These are phyloP conservation scores for Euphorbia peplus DNA, from an alignment of 345 rosid species.

Conservation along the genomic window DNA sequence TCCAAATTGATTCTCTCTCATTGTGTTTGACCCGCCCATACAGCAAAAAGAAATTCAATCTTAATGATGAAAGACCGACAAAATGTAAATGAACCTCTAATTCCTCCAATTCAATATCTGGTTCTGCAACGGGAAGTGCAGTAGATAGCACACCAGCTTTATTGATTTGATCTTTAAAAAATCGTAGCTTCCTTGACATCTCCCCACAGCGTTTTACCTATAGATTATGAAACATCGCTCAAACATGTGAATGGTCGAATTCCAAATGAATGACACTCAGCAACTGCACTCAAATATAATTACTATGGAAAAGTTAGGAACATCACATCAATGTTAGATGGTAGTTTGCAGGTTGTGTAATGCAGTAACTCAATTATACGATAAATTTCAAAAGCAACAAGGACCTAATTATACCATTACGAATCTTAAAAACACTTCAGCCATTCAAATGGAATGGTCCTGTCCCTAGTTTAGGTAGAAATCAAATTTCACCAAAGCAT, in stretches of 20 bases:
- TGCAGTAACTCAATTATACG: neutral
- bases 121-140: slow-evolving; percentile 55
- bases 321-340: slow-evolving; percentile 3
- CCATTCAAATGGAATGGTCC: slow-evolving; percentile 2
- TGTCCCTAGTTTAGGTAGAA: neutral
- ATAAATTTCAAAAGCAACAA: neutral
- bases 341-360: neutral
- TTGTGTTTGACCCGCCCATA: neutral
- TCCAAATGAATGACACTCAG: slow-evolving; percentile 11
- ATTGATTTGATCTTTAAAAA: slow-evolving; percentile 81
- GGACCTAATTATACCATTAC: neutral
- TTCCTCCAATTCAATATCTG: slow-evolving; percentile 79
- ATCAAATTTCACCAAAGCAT: neutral
- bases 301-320: neutral
- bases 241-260: slow-evolving; percentile 24
- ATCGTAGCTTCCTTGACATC: slow-evolving; percentile 89
- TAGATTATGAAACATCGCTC: slow-evolving; percentile 18
- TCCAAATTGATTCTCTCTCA: neutral
- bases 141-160: slow-evolving; percentile 81
- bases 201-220: slow-evolving; percentile 96
- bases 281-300: slow-evolving; percentile 2
- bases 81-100: slow-evolving; percentile 59
- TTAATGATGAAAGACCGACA: slow-evolving; percentile 7
- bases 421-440: neutral
- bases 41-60: neutral